A percentile compares a stretch with the other conserved stretches of the same genome.
phyloP scores from a whole-genome alignment of 768 basidiomycete genomes.

The Dioszegia hungarica region DNA sequence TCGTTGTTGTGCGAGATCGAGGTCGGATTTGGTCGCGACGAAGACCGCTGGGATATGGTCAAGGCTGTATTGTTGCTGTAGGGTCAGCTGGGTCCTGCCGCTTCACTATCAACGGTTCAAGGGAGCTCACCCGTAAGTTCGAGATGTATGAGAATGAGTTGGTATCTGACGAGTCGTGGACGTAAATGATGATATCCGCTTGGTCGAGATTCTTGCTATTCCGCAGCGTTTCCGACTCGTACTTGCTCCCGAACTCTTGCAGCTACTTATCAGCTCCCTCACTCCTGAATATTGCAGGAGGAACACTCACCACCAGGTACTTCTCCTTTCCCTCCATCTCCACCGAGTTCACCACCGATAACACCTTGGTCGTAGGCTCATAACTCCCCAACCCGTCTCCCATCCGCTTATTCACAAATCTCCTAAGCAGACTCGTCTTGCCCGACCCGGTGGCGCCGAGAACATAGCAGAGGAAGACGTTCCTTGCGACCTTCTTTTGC shows the following conservation, averaged over 20 bases:
- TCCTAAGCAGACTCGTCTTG: slow-evolving; percentile 78
- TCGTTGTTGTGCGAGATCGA: slow-evolving; percentile 93
- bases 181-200: slow-evolving; percentile 91
- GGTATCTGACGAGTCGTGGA: slow-evolving; percentile 95
- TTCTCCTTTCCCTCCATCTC: slow-evolving; percentile 93
- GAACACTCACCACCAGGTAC: slow-evolving; percentile 89
- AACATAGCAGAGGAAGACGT: slow-evolving; percentile 88
- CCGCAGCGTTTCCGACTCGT: slow-evolving; percentile 83
- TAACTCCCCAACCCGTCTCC: slow-evolving; percentile 55
- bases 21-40: slow-evolving; percentile 97
- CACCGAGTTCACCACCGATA: slow-evolving; percentile 89
- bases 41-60: slow-evolving; percentile 94
- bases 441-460: slow-evolving; percentile 94
- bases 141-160: slow-evolving; percentile 99
- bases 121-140: slow-evolving; percentile 82
- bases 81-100: background rate
- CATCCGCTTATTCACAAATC: slow-evolving; percentile 73
- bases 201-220: slow-evolving; percentile 85
- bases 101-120: slow-evolving; percentile 10
- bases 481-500: slow-evolving; percentile 80
- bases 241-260: slow-evolving; percentile 95
- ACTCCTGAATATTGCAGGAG: too few species aligned
- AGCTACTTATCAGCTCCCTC: slow-evolving; percentile 58
- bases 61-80: slow-evolving; percentile 93
- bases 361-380: slow-evolving; percentile 82